Evolutionary conservation across 352 stramenopile species (phyloP).

Genomic region (Phytophthora hibernalis): DNA sequence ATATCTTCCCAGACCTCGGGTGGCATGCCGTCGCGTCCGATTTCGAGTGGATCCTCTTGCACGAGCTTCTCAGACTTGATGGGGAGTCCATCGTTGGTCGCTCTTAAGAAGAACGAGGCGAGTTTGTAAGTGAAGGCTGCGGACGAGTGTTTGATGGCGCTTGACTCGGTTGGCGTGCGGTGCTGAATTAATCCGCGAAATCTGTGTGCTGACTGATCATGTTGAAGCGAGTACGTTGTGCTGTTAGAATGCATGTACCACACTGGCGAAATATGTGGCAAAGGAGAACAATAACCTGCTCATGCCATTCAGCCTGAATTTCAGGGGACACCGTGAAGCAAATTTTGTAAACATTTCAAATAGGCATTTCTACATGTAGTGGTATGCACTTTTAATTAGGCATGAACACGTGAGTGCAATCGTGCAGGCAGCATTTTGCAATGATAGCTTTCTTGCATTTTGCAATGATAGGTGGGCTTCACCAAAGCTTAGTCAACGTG

Average conservation of each 20-base stretch:
- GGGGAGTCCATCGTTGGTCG: slow-evolving; percentile 31
- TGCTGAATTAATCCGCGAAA: slow-evolving; percentile 22
- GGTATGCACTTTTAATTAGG: too few species aligned
- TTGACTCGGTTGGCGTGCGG: slow-evolving; percentile 21
- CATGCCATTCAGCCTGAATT: too few species aligned
- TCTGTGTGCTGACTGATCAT: slow-evolving; percentile 23
- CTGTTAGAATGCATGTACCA: slow-evolving; percentile 16
- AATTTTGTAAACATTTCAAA: neutral
- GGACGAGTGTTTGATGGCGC: neutral
- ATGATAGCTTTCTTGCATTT: too few species aligned
- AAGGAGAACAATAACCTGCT: too few species aligned
- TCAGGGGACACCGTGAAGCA: too few species aligned
- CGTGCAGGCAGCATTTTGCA: neutral
- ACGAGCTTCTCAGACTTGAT: slow-evolving; percentile 55
- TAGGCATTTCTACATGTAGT: neutral
- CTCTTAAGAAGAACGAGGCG: slow-evolving; percentile 5
- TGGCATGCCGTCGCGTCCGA: slow-evolving; percentile 49
- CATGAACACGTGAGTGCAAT: too few species aligned
- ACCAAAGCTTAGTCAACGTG: too few species aligned
- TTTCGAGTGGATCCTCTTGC: slow-evolving; percentile 26
- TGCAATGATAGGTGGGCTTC: too few species aligned
- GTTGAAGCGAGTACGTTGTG: slow-evolving; percentile 27
- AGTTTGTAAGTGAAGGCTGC: slow-evolving; percentile 19
- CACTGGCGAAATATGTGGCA: neutral
- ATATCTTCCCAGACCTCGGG: slow-evolving; percentile 71